Conservation (phyloP, 352 stramenopile species). For the Phytophthora chlamydospora region DNA sequence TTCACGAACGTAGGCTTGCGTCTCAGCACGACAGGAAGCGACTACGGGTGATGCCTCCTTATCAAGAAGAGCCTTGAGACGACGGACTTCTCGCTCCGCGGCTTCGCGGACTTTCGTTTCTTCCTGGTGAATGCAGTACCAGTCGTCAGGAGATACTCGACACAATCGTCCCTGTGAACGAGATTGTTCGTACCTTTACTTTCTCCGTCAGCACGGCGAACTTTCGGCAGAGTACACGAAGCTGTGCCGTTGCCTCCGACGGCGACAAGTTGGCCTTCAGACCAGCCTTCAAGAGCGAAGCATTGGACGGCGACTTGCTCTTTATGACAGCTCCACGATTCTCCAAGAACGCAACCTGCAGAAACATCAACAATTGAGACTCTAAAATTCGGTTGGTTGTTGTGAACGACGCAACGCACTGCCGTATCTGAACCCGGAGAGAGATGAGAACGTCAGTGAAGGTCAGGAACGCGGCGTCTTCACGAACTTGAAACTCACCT, state of each 20-base stretch:
- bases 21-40: slow-evolving; percentile 60
- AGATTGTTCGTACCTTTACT: slow-evolving; percentile 61
- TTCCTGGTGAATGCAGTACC: slow-evolving; percentile 41
- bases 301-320: slow-evolving; percentile 48
- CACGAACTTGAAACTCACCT: slow-evolving; percentile 14
- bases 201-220: slow-evolving; percentile 85
- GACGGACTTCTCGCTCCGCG: slow-evolving; percentile 73
- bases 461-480: not conserved
- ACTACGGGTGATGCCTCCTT: slow-evolving; percentile 57
- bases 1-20: slow-evolving; percentile 66
- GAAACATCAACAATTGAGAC: not conserved
- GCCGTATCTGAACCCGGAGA: slow-evolving; percentile 24
- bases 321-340: slow-evolving; percentile 35
- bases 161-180: not conserved
- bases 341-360: slow-evolving; percentile 39
- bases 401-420: slow-evolving; percentile 7
- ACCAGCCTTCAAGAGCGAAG: slow-evolving; percentile 54
- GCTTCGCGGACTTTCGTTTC: slow-evolving; percentile 77
- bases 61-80: slow-evolving; percentile 71
- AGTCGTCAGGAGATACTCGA: not conserved
- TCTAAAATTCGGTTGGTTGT: not conserved
- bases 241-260: slow-evolving; percentile 71
- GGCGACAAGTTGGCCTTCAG: slow-evolving; percentile 66
- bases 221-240: slow-evolving; percentile 85
- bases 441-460: not conserved